Evolutionary conservation across 148 eudicot genomes (phyloP).

Genomic region (Fagopyrum esculentum): DNA sequence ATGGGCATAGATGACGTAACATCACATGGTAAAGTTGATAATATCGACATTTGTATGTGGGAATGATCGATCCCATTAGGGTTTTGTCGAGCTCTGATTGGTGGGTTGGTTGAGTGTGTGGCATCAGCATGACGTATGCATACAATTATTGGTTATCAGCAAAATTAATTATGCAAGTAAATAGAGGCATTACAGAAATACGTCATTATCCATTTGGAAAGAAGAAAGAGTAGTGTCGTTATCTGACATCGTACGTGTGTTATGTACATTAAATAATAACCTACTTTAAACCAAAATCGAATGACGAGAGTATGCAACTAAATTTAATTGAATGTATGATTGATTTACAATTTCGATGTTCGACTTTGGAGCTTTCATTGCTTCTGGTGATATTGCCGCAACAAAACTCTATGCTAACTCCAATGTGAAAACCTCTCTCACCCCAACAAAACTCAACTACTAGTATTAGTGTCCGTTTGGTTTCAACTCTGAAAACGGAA

Average conservation of each 20-base stretch:
- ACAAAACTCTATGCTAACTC: no score
- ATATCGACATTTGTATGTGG: background rate
- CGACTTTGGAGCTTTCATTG: no score
- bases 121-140: background rate
- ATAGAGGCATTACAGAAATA: background rate
- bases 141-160: background rate
- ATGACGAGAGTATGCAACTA: no score
- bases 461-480: no score
- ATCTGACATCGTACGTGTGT: background rate
- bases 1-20: slow-evolving; percentile 1
- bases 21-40: background rate
- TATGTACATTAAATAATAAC: background rate
- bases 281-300: no score
- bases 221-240: background rate
- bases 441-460: no score
- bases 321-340: no score
- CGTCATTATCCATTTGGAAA: background rate
- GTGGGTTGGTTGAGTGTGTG: background rate
- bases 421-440: no score
- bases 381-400: no score
- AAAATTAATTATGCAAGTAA: background rate
- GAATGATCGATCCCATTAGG: background rate
- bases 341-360: no score
- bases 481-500: no score
- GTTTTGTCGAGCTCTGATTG: background rate